phyloP scores from a whole-genome alignment of 345 rosid species.

The Toxicodendron radicans region DNA sequence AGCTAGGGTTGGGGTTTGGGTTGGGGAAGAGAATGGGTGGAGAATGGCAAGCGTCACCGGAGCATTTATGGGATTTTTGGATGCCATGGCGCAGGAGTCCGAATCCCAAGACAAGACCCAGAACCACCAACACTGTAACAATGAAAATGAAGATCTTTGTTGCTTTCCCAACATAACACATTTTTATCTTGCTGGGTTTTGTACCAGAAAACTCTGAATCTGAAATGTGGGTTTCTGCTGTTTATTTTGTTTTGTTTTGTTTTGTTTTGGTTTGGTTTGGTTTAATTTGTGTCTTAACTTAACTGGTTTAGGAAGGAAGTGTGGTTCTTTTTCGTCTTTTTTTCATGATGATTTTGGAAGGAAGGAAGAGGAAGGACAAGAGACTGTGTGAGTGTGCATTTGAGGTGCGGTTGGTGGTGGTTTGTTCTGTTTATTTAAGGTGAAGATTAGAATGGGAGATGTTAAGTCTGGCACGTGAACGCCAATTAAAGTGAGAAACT shows the following conservation, averaged over 20 bases:
- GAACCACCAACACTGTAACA: constrained; percentile 61
- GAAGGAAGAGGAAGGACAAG: background rate
- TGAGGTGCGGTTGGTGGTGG: background rate
- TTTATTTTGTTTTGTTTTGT: background rate
- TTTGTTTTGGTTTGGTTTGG: constrained; percentile 4
- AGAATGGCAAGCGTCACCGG: constrained; percentile 54
- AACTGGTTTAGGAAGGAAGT: constrained; percentile 3
- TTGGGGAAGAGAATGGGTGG: constrained; percentile 45
- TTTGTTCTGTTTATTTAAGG: background rate
- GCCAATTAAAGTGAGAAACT: background rate
- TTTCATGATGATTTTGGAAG: constrained; percentile 22
- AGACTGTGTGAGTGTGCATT: background rate
- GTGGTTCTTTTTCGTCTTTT: constrained; percentile 28
- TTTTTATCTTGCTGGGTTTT: constrained; percentile 17
- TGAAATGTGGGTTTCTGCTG: constrained; percentile 8
- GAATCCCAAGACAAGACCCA: constrained; percentile 69
- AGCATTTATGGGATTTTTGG: constrained; percentile 46
- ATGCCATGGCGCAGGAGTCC: constrained; percentile 56
- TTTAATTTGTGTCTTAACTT: background rate
- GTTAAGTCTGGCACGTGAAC: constrained; percentile 20
- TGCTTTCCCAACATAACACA: constrained; percentile 97
- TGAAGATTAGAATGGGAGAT: background rate
- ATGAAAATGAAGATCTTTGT: constrained; percentile 98
- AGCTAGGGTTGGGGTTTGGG: constrained; percentile 31
- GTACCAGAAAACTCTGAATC: constrained; percentile 10